Conservation (phyloP, 2,329 filamentous ascomycete genomes). For the Pyrenophora seminiperda region DNA sequence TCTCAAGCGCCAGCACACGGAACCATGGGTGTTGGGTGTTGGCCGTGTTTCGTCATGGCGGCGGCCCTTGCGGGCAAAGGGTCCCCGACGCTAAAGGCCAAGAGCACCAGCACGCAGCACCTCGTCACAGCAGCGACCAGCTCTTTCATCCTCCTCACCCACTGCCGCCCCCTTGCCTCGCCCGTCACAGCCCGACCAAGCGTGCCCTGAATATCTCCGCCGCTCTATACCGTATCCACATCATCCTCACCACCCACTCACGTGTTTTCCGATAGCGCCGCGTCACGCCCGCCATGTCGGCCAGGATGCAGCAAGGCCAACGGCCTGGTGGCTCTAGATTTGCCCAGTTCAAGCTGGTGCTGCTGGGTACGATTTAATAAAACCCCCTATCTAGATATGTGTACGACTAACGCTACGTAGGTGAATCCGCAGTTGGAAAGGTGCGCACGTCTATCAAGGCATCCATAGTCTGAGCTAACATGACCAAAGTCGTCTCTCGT, state of each 20-base stretch:
- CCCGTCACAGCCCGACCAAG: constrained; percentile 3
- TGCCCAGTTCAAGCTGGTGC: constrained; percentile 98
- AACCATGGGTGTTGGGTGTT: constrained; percentile 2
- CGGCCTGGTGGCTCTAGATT: constrained; percentile 74
- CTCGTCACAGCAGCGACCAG: constrained; percentile 20
- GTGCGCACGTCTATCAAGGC: constrained; percentile 56
- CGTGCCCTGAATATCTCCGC: constrained; percentile 5
- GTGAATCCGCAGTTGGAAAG: constrained; percentile 99
- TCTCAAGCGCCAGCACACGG: constrained; percentile 1
- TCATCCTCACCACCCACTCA: constrained; percentile 3
- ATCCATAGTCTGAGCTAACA: constrained; percentile 37
- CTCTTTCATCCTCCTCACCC: constrained; percentile 17
- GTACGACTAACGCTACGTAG: constrained; percentile 58
- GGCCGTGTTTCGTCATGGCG: constrained; percentile 27
- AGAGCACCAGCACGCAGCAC: constrained; percentile 16
- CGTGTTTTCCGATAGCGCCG: constrained; percentile 26
- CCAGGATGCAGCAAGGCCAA: constrained; percentile 75
- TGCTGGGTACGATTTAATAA: constrained; percentile 74
- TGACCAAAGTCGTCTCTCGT: constrained; percentile 87
- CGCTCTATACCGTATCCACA: constrained; percentile 1
- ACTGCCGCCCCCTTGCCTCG: constrained; percentile 2
- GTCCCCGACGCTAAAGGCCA: constrained; percentile 14
- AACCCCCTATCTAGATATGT: not conserved
- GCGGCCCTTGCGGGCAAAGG: constrained; percentile 15
- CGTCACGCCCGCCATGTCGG: constrained; percentile 68